Evolutionary conservation across 345 rosid genomes (phyloP), one percentile per base, ranked within the genome.

Genomic region (Acer campestre): DNA sequence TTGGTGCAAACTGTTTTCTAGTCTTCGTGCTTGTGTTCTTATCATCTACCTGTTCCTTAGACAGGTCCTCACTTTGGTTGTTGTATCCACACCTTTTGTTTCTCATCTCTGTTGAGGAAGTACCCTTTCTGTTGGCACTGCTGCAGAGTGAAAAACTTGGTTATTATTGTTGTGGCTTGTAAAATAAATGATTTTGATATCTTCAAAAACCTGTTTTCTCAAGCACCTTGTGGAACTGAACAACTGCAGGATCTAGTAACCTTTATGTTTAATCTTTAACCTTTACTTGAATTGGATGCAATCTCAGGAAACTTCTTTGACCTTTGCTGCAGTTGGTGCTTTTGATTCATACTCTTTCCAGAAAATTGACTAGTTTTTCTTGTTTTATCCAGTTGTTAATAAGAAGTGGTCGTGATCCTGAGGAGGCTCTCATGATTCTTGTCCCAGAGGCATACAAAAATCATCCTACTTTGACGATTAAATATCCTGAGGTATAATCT

Each of bases 401-500:
- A 74, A 91, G 99, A 88, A 91, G 99, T 79, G 99, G 99, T 14
- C 89, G 95, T 64, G 65, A 85, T 78, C 89, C 99, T 69, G 97
- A 96, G 86, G 98, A 96, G 85, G 89, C 97, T 83, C 79, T 96
- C 53, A 96, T 96, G 99, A 92, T 92, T 85, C 98, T 96, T 75
- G 99, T 96, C 77, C 99, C 99, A 76, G 99, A 96, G 85, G 99
- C 99, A 68, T 96, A 96, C 87, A 96, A 90, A 82, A 91, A 94
- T 56, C 99, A 96, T 82, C 99, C 99, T 71, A 96, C 99, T 40
- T 83, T 96, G 81, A 73, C 78, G 10, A 86, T 87, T 71, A 91
- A 93, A 81, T 96, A 94, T 86, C 99, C 99, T 2, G 99, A 96
- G 97, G 98, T 93, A 86, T 44, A 68, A 58, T 53, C 65, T 83